phyloP scores from a whole-genome alignment of 495 filamentous ascomycete genomes.

The Pseudotulostoma volvatum region DNA sequence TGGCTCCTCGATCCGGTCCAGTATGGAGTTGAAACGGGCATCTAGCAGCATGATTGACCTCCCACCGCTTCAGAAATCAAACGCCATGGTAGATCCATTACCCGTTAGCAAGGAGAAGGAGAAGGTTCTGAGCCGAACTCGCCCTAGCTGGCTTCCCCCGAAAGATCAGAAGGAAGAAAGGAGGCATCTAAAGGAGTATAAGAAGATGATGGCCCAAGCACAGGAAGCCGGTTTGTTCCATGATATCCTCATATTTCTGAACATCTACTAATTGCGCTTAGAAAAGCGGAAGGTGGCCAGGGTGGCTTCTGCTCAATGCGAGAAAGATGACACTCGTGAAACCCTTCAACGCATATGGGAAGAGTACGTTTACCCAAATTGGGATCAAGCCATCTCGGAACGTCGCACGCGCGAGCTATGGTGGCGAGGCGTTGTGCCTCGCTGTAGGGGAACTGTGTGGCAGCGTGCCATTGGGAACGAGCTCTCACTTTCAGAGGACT shows the following conservation, averaged over 20 bases:
- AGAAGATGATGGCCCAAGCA: constrained; percentile 77
- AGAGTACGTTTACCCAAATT: constrained; percentile 71
- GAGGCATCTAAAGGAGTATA: constrained; percentile 79
- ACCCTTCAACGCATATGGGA: constrained; percentile 67
- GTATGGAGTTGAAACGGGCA: constrained; percentile 37
- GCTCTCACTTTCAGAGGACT: constrained; percentile 55
- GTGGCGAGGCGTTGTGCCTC: constrained; percentile 81
- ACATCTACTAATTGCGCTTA: constrained; percentile 5
- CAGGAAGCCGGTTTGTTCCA: constrained; percentile 45
- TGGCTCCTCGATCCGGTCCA: constrained; percentile 25
- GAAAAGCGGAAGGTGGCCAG: constrained; percentile 35
- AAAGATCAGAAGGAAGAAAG: constrained; percentile 89
- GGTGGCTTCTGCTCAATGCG: constrained; percentile 32
- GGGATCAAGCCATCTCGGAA: constrained; percentile 58
- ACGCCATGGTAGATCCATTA: constrained; percentile 91
- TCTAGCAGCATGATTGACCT: constrained; percentile 40
- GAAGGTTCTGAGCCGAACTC: constrained; percentile 72
- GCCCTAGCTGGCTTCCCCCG: constrained; percentile 88
- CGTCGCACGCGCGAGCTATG: constrained; percentile 72
- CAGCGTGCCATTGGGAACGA: constrained; percentile 75
- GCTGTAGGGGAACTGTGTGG: constrained; percentile 75
- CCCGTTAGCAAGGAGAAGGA: constrained; percentile 96
- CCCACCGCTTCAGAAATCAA: constrained; percentile 68
- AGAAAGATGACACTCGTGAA: constrained; percentile 50
- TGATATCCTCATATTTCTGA: not conserved